Evolutionary conservation across 1,284 basidiomycete species (phyloP), one percentile per base, ranked within the genome.

Genomic region (Ceratobasidium sp.): DNA sequence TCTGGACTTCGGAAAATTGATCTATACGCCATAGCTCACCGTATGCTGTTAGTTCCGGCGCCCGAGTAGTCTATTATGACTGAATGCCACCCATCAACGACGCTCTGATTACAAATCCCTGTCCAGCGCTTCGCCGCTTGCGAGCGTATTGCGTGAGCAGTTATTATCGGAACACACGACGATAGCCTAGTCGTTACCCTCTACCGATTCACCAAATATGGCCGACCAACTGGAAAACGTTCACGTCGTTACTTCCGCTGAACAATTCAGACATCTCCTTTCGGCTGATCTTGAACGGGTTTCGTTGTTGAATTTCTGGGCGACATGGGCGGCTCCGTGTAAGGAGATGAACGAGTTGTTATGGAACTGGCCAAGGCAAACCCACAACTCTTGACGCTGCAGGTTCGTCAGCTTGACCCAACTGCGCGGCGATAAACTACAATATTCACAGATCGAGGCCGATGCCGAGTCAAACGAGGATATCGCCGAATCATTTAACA

Each of bases 401-500:
- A 64, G 47, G 58, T 53, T 7, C 17, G 49, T 15, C 32, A 15
- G 50, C 40, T n/a, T 15, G 27, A 5, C 45, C 42, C 15, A 20
- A 25, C 5, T 20, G 29, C 32, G 35, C 52, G 34, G 27, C 29
- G 27, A 70, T 32, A 55, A 52, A 69, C 13, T 43, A n/a, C n/a
- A 52, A 31, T 12, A 40, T 27, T 45, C 15, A 38, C 76, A 94
- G 90, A 92, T 98, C 42, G 94, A 98, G 77, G 96, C 96, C 0
- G 62, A 65, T 50, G 27, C n/a, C n/a, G 96, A 99, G 79, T 80
- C 83, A 17, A 88, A 94, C 75, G 79, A 86, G 13, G 96, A 98
- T 68, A 96, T 99, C 58, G 85, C 94, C 3, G 96, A 98, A 77
- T 94, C 92, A 5, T 99, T 99, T 75, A 90, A 95, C 32, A 86